Conservation (phyloP, 805 yeast species). For the Kodamaea fukazawae region DNA sequence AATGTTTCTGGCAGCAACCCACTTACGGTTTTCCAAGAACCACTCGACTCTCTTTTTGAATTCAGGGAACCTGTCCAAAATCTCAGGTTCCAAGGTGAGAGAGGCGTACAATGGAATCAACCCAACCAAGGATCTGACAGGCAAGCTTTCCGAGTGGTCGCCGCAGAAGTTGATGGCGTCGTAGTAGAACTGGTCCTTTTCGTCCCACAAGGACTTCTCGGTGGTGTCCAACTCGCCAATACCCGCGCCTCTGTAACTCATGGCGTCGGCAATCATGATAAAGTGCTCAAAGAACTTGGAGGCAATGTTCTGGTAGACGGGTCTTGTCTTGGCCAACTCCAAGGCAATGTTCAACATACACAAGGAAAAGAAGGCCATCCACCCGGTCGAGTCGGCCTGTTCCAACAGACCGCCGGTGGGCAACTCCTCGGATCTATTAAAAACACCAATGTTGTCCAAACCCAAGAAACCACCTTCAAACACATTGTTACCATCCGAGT, state of each 20-base stretch:
- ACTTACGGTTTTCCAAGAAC: conserved; percentile 70
- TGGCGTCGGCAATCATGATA: conserved; percentile 86
- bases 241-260: conserved; percentile 61
- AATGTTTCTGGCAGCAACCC: conserved; percentile 74
- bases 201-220: conserved; percentile 74
- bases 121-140: conserved; percentile 87
- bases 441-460: conserved; percentile 86
- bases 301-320: conserved; percentile 90
- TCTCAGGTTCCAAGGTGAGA: conserved; percentile 81
- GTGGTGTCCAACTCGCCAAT: conserved; percentile 37
- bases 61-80: conserved; percentile 72
- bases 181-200: conserved; percentile 81
- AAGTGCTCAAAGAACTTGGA: conserved; percentile 93
- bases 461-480: conserved; percentile 96
- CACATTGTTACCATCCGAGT: conserved; percentile 78
- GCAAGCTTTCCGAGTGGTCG: conserved; percentile 60
- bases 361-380: conserved; percentile 93
- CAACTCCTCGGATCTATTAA: conserved; percentile 87
- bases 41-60: conserved; percentile 81
- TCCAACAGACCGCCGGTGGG: conserved; percentile 90
- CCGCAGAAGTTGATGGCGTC: conserved; percentile 88
- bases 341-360: conserved; percentile 91
- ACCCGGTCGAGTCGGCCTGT: conserved; percentile 95
- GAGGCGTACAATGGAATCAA: conserved; percentile 89
- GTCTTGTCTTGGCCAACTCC: conserved; percentile 80